These are phyloP conservation scores for Passiflora organensis DNA, from an alignment of 345 rosid species.

Conservation along the genomic window DNA sequence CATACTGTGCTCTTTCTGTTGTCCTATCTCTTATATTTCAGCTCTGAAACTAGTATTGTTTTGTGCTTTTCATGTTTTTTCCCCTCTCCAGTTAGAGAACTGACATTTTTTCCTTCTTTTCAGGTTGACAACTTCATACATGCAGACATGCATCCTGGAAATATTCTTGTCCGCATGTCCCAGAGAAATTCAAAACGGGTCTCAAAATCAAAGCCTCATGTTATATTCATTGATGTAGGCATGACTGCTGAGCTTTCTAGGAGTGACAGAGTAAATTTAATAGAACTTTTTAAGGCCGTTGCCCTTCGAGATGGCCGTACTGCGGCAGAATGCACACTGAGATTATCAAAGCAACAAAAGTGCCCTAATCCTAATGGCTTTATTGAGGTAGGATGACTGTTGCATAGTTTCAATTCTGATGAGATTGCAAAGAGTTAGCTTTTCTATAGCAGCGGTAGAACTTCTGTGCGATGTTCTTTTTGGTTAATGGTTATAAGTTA, in stretches of 20 bases:
- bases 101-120: slow-evolving; percentile 13
- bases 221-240: slow-evolving; percentile 94
- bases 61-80: too few species aligned
- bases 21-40: neutral
- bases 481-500: neutral
- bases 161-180: slow-evolving; percentile 78
- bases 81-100: slow-evolving; percentile 6
- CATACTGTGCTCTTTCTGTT: too few species aligned
- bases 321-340: slow-evolving; percentile 82
- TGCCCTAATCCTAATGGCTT: slow-evolving; percentile 89
- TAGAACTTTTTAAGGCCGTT: slow-evolving; percentile 91
- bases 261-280: slow-evolving; percentile 62
- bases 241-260: slow-evolving; percentile 98
- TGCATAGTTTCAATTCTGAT: neutral
- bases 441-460: neutral
- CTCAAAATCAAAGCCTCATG: slow-evolving; percentile 79
- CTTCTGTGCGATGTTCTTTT: neutral
- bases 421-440: neutral
- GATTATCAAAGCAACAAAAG: slow-evolving; percentile 72
- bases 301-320: slow-evolving; percentile 86
- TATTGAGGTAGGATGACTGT: slow-evolving; percentile 49
- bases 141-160: slow-evolving; percentile 99
- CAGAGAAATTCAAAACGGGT: slow-evolving; percentile 51
- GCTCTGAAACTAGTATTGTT: neutral
- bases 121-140: slow-evolving; percentile 99